Conservation (phyloP, 139 green algal species). For the Coelastrella sp. region DNA sequence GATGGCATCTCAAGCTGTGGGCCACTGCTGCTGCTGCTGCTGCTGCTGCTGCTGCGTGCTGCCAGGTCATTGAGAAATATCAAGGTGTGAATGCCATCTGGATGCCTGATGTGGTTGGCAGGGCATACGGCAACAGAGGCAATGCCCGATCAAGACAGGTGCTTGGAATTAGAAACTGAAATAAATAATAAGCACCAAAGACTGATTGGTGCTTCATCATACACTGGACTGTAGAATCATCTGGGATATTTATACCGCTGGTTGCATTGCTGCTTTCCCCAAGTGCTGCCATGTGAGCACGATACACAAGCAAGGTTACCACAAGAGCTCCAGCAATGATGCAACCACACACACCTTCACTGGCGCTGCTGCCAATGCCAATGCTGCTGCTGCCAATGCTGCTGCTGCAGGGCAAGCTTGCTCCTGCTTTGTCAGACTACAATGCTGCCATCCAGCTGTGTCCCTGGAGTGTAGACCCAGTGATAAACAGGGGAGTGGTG, state of each 20-base stretch:
- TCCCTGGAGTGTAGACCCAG: slow-evolving; percentile 88
- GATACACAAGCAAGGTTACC: too few relatives aligned
- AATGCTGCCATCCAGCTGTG: slow-evolving; percentile 81
- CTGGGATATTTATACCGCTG: not conserved
- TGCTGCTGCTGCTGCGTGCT: not conserved
- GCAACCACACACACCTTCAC: not conserved
- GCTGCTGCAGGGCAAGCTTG: slow-evolving; percentile 72
- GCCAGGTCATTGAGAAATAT: slow-evolving; percentile 74
- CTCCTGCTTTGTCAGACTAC: slow-evolving; percentile 81
- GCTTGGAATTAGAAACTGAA: not conserved
- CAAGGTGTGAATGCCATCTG: slow-evolving; percentile 68
- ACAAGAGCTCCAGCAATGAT: not conserved
- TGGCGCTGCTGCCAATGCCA: not conserved
- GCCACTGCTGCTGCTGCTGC: not conserved
- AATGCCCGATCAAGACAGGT: slow-evolving; percentile 89
- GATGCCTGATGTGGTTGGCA: slow-evolving; percentile 86
- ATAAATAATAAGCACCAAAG: not conserved
- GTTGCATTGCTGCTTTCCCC: too few relatives aligned
- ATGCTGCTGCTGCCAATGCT: not conserved
- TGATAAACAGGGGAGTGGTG: slow-evolving; percentile 88
- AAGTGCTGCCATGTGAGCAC: too few relatives aligned
- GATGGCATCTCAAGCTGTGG: not conserved
- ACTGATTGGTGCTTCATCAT: not conserved
- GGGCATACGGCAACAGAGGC: slow-evolving; percentile 88
- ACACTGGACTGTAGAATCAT: not conserved